Evolutionary conservation across 1,284 basidiomycete species (phyloP).

Genomic region (Sparassis latifolia): DNA sequence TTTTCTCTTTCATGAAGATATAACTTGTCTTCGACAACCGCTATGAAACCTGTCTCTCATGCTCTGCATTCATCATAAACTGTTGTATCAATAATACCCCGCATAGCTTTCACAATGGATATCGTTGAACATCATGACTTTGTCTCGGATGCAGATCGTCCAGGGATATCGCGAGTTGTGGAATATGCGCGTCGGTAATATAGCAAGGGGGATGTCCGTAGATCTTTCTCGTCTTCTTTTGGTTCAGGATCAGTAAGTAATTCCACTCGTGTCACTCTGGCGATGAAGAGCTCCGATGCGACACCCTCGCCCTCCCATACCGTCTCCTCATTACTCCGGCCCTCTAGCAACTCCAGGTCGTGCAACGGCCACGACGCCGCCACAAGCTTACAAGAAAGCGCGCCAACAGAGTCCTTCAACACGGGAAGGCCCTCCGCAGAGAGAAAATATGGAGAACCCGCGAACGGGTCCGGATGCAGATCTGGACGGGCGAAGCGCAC

Average conservation of each 20-base stretch:
- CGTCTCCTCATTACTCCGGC: slow-evolving; percentile 4
- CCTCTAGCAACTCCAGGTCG: slow-evolving; percentile 22
- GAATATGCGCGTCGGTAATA: slow-evolving; percentile 41
- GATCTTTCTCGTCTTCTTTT: slow-evolving; percentile 6
- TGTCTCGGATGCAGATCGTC: neutral
- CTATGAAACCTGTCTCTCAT: neutral
- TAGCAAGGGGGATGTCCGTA: slow-evolving; percentile 33
- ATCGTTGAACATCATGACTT: neutral
- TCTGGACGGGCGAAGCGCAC: slow-evolving; percentile 59
- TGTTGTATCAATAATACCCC: neutral
- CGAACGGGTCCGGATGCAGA: slow-evolving; percentile 52
- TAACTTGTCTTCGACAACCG: slow-evolving; percentile 10
- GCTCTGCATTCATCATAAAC: slow-evolving; percentile 3
- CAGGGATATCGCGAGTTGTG: slow-evolving; percentile 23
- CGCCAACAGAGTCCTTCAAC: slow-evolving; percentile 48
- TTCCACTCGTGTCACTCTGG: slow-evolving; percentile 41
- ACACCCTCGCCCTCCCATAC: slow-evolving; percentile 26
- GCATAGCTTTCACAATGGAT: no score
- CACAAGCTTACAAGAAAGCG: slow-evolving; percentile 40
- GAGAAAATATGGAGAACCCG: slow-evolving; percentile 32
- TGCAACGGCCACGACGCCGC: slow-evolving; percentile 30
- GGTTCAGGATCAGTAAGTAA: slow-evolving; percentile 12
- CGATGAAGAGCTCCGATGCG: slow-evolving; percentile 43
- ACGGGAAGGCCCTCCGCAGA: slow-evolving; percentile 52
- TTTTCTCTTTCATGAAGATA: slow-evolving; percentile 78